phyloP scores from a whole-genome alignment of 441 rosid species.

The Erysimum pusillum region DNA sequence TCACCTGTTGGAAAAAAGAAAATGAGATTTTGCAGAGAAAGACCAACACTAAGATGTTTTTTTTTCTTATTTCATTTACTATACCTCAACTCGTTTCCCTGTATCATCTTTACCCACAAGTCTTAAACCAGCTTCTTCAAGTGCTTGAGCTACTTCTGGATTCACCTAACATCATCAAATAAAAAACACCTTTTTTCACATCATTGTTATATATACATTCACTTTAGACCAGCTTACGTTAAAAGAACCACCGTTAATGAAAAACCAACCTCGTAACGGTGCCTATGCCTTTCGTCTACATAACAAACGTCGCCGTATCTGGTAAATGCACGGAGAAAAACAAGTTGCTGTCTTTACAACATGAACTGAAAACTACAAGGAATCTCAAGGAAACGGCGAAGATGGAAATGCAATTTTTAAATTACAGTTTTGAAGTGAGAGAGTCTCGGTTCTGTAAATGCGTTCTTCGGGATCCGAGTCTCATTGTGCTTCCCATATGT shows the following conservation, averaged over 20 bases:
- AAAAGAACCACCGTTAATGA: slow-evolving; percentile 20
- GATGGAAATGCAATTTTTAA: slow-evolving; percentile 20
- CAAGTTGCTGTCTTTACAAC: slow-evolving; percentile 1
- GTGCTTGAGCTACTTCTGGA: slow-evolving; percentile 62
- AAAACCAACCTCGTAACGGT: slow-evolving; percentile 74
- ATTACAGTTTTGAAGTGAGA: slow-evolving; percentile 66
- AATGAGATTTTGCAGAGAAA: slow-evolving; percentile 8
- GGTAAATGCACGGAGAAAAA: slow-evolving; percentile 33
- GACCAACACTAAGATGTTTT: slow-evolving; percentile 12
- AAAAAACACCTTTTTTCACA: slow-evolving; percentile 26
- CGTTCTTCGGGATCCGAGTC: slow-evolving; percentile 80
- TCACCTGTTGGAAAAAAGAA: slow-evolving; percentile 50
- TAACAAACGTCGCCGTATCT: slow-evolving; percentile 57
- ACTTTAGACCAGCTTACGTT: slow-evolving; percentile 1
- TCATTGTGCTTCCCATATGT: slow-evolving; percentile 90
- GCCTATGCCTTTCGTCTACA: slow-evolving; percentile 75
- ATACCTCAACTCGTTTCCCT: slow-evolving; percentile 74
- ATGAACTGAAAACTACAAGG: slow-evolving; percentile 29
- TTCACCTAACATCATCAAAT: slow-evolving; percentile 60
- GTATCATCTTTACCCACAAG: slow-evolving; percentile 81
- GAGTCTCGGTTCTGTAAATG: slow-evolving; percentile 64
- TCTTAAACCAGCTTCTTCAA: slow-evolving; percentile 76
- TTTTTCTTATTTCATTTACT: background rate
- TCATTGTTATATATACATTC: slow-evolving; percentile 8
- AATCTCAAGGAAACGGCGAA: background rate